Percentiles rank a stretch among this genome's conserved stretches.
Evolutionary conservation across 2,329 filamentous ascomycete species (phyloP).

Genomic region (Neoascochyta sp.): DNA sequence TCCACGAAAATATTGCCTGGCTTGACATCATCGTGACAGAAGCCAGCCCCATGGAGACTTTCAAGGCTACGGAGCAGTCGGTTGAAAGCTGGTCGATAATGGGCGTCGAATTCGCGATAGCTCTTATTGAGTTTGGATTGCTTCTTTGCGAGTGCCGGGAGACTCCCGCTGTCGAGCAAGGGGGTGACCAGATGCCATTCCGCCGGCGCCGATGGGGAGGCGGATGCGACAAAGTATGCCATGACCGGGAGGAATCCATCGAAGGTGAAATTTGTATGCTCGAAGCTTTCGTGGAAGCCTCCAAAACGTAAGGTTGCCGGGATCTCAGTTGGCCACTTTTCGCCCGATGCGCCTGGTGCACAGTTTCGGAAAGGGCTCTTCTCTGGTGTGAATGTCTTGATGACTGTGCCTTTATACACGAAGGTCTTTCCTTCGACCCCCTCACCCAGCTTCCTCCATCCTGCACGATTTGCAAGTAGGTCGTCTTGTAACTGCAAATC

Average conservation of each 20-base stretch:
- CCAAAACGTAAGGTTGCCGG: constrained; percentile 23
- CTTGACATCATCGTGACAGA: constrained; percentile 41
- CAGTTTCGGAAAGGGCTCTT: constrained; percentile 27
- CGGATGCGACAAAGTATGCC: constrained; percentile 15
- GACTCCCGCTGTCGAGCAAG: constrained; percentile 12
- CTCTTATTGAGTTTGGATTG: constrained; percentile 1
- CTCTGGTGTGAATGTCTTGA: constrained; percentile 25
- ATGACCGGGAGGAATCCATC: constrained; percentile 17
- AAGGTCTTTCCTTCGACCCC: constrained; percentile 26
- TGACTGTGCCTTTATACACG: constrained; percentile 17
- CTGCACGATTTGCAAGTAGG: constrained; percentile 16
- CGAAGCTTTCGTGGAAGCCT: constrained; percentile 6
- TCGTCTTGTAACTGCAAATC: constrained; percentile 11
- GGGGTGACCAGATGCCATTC: constrained; percentile 23
- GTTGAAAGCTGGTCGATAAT: constrained; percentile 29
- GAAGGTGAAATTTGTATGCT: constrained; percentile 1
- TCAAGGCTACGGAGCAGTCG: constrained; percentile 21
- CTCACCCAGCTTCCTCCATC: constrained; percentile 18
- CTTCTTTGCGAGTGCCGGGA: constrained; percentile 10
- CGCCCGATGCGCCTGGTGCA: constrained; percentile 4
- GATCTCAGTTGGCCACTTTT: constrained; percentile 27
- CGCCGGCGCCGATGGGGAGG: constrained; percentile 4
- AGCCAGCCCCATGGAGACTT: constrained; percentile 26
- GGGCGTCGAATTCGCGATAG: constrained; percentile 19
- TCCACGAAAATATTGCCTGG: constrained; percentile 33